Evolutionary conservation across 768 basidiomycete species (phyloP), one percentile per base, ranked within the genome.

Genomic region (Xerocomellus amylosporus): DNA sequence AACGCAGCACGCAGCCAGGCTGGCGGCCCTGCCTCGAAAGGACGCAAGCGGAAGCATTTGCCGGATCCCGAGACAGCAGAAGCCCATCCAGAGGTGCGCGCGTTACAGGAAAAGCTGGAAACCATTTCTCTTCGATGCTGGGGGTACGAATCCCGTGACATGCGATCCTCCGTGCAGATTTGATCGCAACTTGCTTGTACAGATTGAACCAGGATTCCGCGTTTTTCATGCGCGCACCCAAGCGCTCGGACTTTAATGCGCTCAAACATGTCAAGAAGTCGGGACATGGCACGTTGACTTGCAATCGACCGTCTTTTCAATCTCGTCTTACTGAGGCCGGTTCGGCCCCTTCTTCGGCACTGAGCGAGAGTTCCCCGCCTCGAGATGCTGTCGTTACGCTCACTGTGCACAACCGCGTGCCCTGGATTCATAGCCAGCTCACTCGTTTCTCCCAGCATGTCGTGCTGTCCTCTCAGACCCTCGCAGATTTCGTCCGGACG

Each of bases 381-480:
- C 63, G 45, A 30, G 69, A 84, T 39, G 83, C 79, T 0, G 62
- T 90, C 13, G 64, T 90, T 28, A 82, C 78, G 30, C 62, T 87
- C 30, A 81, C 86, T 4, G 71, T 88, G 8, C 77, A 88, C 64
- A 80, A 79, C 58, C 82, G 78, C 51, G 72, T 86, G 24, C 62
- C 78, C 20, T 89, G 87, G 85, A 76, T 79, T 20, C 79, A 79
- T 49, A 82, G 80, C 48, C 77, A 79, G 48, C 72, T 86, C 12
- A 74, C 75, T 44, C 85, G 86, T 36, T 71, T 77, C 53, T 90
- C 89, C 9, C 86, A 86, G 60, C 87, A 90, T 64, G 79, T 77
- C 12, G 65, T 88, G 8, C 66, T 86, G 15, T 84, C 88, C n/a
- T 85, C 84, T 5, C 87, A 91, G 62, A 87, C 84, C 0, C 78